Conservation (phyloP, 176 grass and related monocot species). For the Urochloa ruziziensis region DNA sequence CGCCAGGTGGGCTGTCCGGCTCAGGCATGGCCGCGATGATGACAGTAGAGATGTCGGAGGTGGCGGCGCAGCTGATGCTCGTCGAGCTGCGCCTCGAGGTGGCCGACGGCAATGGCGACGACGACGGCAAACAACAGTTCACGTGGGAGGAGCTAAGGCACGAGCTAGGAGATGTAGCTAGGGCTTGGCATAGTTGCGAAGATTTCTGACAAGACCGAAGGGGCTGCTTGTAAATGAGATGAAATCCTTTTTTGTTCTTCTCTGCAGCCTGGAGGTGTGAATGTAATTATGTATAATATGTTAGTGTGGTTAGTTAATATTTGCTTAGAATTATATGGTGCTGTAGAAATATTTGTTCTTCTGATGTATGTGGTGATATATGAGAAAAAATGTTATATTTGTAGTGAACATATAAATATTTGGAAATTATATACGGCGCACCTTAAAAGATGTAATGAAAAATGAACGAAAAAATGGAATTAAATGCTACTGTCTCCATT, state of each 20-base stretch:
- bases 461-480: too few species aligned
- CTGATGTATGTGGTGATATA: not conserved
- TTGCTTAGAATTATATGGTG: not conserved
- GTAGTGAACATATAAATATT: not conserved
- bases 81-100: constrained; percentile 60
- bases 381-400: not conserved
- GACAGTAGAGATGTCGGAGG: constrained; percentile 63
- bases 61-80: constrained; percentile 61
- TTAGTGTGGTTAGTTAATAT: not conserved
- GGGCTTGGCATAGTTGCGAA: constrained; percentile 57
- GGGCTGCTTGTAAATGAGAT: constrained; percentile 10
- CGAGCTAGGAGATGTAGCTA: constrained; percentile 69
- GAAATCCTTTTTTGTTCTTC: not conserved
- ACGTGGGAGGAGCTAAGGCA: constrained; percentile 62
- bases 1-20: constrained; percentile 8
- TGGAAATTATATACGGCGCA: not conserved
- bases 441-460: not conserved
- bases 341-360: not conserved
- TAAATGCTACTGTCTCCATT: too few species aligned
- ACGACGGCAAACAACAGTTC: constrained; percentile 32
- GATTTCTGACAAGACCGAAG: constrained; percentile 31
- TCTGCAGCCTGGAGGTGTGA: not conserved
- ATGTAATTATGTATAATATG: not conserved
- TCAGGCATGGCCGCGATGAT: constrained; percentile 42
- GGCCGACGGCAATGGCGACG: not conserved